Evolutionary conservation across 305 asterid genomes (phyloP).

Genomic region (Fraxinus greggii): DNA sequence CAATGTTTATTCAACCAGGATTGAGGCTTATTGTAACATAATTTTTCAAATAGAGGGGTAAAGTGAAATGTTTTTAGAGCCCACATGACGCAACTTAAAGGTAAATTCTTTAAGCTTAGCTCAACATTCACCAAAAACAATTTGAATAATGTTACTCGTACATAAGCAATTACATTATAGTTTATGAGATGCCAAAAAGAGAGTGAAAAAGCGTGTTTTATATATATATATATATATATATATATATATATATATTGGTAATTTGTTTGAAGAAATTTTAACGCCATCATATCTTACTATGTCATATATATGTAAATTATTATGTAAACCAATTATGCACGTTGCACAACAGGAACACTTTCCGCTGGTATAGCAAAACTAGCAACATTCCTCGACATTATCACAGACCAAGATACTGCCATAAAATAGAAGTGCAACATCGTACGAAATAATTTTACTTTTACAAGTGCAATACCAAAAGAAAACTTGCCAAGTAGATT

Average conservation of each 20-base stretch:
- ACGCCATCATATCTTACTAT: not conserved
- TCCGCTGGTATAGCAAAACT: not conserved
- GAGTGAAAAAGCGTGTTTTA: too few relatives aligned
- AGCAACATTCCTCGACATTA: not conserved
- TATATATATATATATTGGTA: too few relatives aligned
- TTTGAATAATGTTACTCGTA: not conserved
- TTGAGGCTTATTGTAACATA: not conserved
- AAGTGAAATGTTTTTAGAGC: not conserved
- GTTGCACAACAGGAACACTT: not conserved
- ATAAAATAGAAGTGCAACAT: not conserved
- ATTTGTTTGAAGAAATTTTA: not conserved
- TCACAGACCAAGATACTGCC: not conserved
- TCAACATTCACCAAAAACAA: not conserved
- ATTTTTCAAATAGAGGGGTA: not conserved
- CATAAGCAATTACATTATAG: not conserved
- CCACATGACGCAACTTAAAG: not conserved
- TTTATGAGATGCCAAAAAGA: too few relatives aligned
- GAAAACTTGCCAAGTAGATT: not conserved
- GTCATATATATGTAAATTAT: not conserved
- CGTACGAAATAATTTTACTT: not conserved
- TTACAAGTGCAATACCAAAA: slow-evolving; percentile 14
- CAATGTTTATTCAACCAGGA: not conserved
- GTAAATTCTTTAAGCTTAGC: not conserved
- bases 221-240: too few relatives aligned
- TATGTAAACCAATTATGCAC: not conserved